Percentiles rank a stretch among this genome's conserved stretches.
Conservation (phyloP, 139 green algal species). For the Chlamydomonas incerta region DNA sequence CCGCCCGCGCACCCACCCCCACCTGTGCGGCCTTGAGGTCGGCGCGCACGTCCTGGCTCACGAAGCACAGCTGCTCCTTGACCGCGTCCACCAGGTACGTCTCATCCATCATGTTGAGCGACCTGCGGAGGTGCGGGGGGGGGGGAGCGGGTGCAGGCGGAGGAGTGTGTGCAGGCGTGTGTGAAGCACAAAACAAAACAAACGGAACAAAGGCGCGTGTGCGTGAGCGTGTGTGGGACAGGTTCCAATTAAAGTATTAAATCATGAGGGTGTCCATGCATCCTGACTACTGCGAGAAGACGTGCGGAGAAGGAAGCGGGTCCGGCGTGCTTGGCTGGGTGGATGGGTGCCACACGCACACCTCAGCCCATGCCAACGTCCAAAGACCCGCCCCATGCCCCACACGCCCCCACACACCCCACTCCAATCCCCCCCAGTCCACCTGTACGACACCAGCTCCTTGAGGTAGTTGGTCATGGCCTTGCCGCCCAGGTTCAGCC, state of each 20-base stretch:
- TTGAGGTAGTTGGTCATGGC: slow-evolving; percentile 98
- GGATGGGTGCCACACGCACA: no score
- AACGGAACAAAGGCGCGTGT: no score
- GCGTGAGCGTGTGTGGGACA: no score
- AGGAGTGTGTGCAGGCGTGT: background rate
- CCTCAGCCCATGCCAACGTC: no score
- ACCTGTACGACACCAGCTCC: slow-evolving; percentile 92
- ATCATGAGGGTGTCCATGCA: no score
- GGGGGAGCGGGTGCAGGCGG: no score
- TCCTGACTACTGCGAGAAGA: no score
- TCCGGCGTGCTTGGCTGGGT: no score
- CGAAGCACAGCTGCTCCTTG: slow-evolving; percentile 94
- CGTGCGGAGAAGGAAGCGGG: no score
- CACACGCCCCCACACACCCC: background rate
- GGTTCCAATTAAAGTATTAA: no score
- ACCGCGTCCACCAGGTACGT: slow-evolving; percentile 92
- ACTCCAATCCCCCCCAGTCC: background rate
- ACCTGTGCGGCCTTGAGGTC: slow-evolving; percentile 48
- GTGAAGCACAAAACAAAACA: no score
- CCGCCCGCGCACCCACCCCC: background rate
- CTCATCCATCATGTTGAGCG: slow-evolving; percentile 97
- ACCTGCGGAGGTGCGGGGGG: slow-evolving; percentile 50
- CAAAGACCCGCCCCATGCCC: no score
- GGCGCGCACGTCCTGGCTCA: slow-evolving; percentile 60
- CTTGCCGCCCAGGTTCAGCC: slow-evolving; percentile 97